Percentiles rank a stretch among this genome's conserved stretches.
Conservation (phyloP, 495 filamentous ascomycete species). For the Tuber magnatum region DNA sequence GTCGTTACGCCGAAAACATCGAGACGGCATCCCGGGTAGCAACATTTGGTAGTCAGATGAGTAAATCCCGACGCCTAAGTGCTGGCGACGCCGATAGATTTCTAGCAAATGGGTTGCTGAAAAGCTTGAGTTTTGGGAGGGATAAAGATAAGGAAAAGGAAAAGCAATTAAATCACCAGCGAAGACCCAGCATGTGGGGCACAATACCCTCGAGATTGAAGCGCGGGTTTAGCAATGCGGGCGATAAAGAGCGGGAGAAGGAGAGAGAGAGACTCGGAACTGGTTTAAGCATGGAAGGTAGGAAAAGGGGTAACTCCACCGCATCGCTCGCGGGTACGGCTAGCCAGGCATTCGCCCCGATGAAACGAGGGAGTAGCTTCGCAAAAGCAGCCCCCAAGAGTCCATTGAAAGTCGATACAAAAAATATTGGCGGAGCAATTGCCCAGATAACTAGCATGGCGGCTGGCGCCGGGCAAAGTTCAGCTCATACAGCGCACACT, state of each 20-base stretch:
- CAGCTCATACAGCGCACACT: conserved; percentile 25
- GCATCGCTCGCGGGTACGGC: conserved; percentile 6
- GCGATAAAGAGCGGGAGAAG: conserved; percentile 31
- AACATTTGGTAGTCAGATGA: conserved; percentile 38
- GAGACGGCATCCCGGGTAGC: conserved; percentile 40
- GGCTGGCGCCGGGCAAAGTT: conserved; percentile 34
- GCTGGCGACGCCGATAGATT: conserved; percentile 33
- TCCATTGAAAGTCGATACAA: conserved; percentile 28
- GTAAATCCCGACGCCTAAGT: conserved; percentile 21
- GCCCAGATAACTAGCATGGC: conserved; percentile 33
- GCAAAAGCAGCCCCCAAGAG: conserved; percentile 8
- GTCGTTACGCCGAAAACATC: conserved; percentile 32
- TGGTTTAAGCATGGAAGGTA: not conserved
- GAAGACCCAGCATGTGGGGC: conserved; percentile 34
- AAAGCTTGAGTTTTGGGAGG: conserved; percentile 33
- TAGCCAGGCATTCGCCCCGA: conserved; percentile 15
- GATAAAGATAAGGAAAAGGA: conserved; percentile 34
- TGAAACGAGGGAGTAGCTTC: conserved; percentile 22
- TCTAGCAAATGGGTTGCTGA: conserved; percentile 18
- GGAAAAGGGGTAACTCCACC: conserved; percentile 26
- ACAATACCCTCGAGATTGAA: conserved; percentile 29
- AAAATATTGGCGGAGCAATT: conserved; percentile 31
- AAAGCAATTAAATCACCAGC: conserved; percentile 10
- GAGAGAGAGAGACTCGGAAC: conserved; percentile 3
- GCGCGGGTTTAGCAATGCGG: conserved; percentile 32